Evolutionary conservation across 1,284 basidiomycete genomes (phyloP).

Genomic region (Heliocybe sulcata): DNA sequence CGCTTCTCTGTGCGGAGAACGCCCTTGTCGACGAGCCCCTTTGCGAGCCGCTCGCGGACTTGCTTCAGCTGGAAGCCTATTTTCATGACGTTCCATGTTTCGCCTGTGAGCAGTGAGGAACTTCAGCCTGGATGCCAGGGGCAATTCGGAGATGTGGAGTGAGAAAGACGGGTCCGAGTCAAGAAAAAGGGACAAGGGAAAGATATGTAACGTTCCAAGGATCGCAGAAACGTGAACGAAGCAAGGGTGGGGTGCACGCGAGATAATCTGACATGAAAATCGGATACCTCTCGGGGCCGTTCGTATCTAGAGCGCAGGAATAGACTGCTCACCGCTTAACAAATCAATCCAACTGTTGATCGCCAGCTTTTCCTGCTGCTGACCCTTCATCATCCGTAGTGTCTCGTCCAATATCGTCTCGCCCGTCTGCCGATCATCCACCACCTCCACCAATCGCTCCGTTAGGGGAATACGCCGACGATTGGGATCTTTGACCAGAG

Average conservation of each 20-base stretch:
- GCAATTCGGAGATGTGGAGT: neutral
- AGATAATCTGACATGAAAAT: neutral
- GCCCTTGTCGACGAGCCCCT: constrained; percentile 95
- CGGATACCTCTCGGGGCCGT: neutral
- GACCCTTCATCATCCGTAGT: constrained; percentile 87
- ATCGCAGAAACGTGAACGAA: neutral
- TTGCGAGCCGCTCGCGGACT: constrained; percentile 93
- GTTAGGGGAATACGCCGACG: constrained; percentile 71
- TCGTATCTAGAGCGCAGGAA: neutral
- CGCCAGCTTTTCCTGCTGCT: constrained; percentile 72
- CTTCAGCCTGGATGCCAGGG: neutral
- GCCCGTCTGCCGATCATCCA: constrained; percentile 86
- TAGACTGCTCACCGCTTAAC: constrained; percentile 66
- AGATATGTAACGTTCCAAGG: neutral
- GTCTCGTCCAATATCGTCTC: constrained; percentile 95
- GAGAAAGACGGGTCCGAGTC: constrained; percentile 4
- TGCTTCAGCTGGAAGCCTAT: constrained; percentile 97
- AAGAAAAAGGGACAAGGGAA: neutral
- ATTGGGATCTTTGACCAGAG: constrained; percentile 79
- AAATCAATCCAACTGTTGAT: constrained; percentile 92
- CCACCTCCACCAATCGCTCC: constrained; percentile 85
- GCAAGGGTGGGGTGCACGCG: neutral
- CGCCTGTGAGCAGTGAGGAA: constrained; percentile 46
- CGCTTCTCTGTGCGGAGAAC: constrained; percentile 95
- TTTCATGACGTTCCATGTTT: constrained; percentile 99